Conservation (phyloP, 208 protist genomes). For the Trypanosoma lewisi region DNA sequence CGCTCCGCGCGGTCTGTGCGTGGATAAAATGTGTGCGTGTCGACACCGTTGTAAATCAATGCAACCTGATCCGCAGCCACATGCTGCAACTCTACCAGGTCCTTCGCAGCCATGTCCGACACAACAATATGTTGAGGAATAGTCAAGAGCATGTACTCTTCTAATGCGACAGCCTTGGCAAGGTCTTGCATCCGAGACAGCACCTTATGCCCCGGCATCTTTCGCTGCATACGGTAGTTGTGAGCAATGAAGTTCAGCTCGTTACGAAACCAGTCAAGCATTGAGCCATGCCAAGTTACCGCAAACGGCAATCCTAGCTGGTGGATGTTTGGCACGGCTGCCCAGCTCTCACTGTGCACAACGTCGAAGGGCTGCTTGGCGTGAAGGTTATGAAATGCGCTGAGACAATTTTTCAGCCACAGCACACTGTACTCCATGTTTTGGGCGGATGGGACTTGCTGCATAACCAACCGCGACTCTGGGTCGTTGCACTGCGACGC, state of each 20-base stretch:
- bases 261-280: constrained; percentile 44
- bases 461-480: constrained; percentile 13
- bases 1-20: not conserved
- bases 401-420: constrained; percentile 23
- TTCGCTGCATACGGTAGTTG: constrained; percentile 27
- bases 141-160: constrained; percentile 25
- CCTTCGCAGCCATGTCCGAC: constrained; percentile 20
- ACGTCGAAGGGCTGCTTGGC: constrained; percentile 24
- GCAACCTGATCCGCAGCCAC: constrained; percentile 7
- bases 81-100: constrained; percentile 20
- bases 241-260: constrained; percentile 34
- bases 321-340: constrained; percentile 29
- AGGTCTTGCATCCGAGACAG: constrained; percentile 18
- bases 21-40: constrained; percentile 24
- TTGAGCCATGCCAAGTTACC: constrained; percentile 44
- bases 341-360: constrained; percentile 31
- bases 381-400: constrained; percentile 13
- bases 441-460: constrained; percentile 23
- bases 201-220: constrained; percentile 7
- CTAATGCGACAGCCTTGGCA: constrained; percentile 16
- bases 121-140: constrained; percentile 38
- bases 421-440: constrained; percentile 22
- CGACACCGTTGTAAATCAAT: constrained; percentile 40
- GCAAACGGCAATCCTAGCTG: constrained; percentile 29
- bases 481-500: not conserved